phyloP scores from a whole-genome alignment of 2,329 filamentous ascomycete species.

The Scytalidium sp. region DNA sequence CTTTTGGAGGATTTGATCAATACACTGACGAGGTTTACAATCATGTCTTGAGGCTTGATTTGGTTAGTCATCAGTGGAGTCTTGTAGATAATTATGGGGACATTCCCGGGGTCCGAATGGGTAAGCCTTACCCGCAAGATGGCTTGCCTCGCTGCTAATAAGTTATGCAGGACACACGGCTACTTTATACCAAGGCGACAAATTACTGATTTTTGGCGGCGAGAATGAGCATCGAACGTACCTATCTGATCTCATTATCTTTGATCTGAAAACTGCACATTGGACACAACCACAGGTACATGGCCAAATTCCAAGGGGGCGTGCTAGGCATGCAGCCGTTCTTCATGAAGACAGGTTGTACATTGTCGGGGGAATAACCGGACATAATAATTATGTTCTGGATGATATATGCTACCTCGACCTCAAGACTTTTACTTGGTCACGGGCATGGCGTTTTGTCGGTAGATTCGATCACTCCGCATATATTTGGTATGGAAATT shows the following conservation, averaged over 20 bases:
- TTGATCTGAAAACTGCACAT: slow-evolving; percentile 89
- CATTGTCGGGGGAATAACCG: slow-evolving; percentile 92
- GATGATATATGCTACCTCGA: slow-evolving; percentile 97
- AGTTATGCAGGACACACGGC: slow-evolving; percentile 77
- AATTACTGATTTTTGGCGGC: slow-evolving; percentile 94
- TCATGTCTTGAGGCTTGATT: slow-evolving; percentile 86
- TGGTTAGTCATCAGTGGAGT: slow-evolving; percentile 87
- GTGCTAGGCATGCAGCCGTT: slow-evolving; percentile 86
- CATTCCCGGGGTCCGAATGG: slow-evolving; percentile 96
- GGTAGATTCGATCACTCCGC: slow-evolving; percentile 92
- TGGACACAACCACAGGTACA: slow-evolving; percentile 91
- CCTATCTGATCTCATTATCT: slow-evolving; percentile 91
- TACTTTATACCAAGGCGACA: slow-evolving; percentile 88
- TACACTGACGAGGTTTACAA: slow-evolving; percentile 99
- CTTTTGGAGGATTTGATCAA: slow-evolving; percentile 97
- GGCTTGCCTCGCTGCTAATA: slow-evolving; percentile 1
- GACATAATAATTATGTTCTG: slow-evolving; percentile 85
- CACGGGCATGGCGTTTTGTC: slow-evolving; percentile 91
- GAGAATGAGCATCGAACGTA: slow-evolving; percentile 98
- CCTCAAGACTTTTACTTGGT: slow-evolving; percentile 97
- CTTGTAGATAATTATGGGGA: slow-evolving; percentile 98
- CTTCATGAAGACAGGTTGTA: slow-evolving; percentile 96
- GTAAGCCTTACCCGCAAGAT: slow-evolving; percentile 42
- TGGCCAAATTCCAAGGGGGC: slow-evolving; percentile 81
- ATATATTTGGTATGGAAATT: slow-evolving; percentile 70